Conservation (phyloP, 129 eudicot species). For the Flaveria linearis region DNA sequence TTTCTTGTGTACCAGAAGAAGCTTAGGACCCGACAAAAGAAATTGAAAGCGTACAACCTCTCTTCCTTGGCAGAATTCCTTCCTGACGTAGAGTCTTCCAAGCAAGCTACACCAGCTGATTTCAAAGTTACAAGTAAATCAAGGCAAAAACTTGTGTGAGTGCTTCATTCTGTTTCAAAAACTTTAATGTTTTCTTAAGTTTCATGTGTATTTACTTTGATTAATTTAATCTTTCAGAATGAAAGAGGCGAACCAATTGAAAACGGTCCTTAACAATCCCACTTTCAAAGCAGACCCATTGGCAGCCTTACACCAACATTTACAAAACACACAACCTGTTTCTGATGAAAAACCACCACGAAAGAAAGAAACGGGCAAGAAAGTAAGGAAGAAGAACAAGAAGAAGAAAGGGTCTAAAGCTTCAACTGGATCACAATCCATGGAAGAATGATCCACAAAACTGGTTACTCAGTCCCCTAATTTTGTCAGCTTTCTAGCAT, state of each 20-base stretch:
- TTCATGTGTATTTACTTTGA: background rate
- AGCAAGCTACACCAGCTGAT: constrained; percentile 41
- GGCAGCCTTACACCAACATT: constrained; percentile 79
- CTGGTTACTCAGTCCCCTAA: background rate
- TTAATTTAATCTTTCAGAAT: constrained; percentile 40
- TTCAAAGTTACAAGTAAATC: constrained; percentile 67
- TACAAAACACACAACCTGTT: constrained; percentile 78
- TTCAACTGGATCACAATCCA: constrained; percentile 42
- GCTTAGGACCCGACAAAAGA: constrained; percentile 55
- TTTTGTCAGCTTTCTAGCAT: constrained; percentile 13
- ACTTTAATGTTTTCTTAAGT: background rate
- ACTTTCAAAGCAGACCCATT: constrained; percentile 74
- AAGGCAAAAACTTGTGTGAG: constrained; percentile 75
- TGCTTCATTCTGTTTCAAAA: constrained; percentile 13
- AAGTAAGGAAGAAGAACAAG: constrained; percentile 39
- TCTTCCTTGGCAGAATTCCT: constrained; percentile 61
- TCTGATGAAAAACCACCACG: constrained; percentile 50
- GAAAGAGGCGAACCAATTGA: constrained; percentile 70
- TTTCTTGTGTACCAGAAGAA: constrained; percentile 42
- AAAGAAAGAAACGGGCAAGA: constrained; percentile 50
- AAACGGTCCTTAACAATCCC: constrained; percentile 60
- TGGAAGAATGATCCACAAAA: constrained; percentile 51
- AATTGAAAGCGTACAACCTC: constrained; percentile 75
- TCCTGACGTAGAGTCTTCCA: constrained; percentile 52
- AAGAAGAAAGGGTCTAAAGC: constrained; percentile 64